Evolutionary conservation across 139 green algal species (phyloP), one percentile per base, ranked within the genome.

Genomic region (Marvania coccoides): DNA sequence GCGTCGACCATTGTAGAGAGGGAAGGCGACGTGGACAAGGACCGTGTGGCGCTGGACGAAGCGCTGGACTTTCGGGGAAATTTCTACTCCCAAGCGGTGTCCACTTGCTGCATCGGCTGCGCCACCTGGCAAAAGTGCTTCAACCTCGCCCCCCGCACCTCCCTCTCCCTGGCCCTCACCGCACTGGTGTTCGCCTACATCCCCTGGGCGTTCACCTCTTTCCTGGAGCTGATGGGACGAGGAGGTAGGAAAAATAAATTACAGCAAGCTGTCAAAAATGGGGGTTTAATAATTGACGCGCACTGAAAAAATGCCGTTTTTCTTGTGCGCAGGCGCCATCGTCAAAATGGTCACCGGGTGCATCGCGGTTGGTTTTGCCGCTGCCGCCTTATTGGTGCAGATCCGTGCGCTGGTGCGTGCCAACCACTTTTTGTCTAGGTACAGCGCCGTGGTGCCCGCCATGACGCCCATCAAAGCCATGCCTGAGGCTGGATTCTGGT

Each of bases 61-160:
- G 45, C 29, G 14, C 38, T 81, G n/a, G 63, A 79, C 51, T 79
- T 74, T 8, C 46, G 60, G 3, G 74, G 74, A 47, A 81, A 79
- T 56, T 36, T 58, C n/a, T 19, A 47, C 34, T 58, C 30, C 24
- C 3, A n/a, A 24, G 38, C 15, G 2, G 15, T 63, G 34, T 37
- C 71, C 61, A 34, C n/a, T 26, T 76, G 60, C 60, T 82, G 75
- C 59, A 36, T 69, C 2, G 75, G 75, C 42, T 82, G 75, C 38
- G 42, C 71, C 10, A 40, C 33, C 13, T 80, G 71, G 71, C 75
- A 82, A 46, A 47, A 53, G 14, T 63, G 36, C 60, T 80, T 80
- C 65, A 72, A 80, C 64, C 47, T 82, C 38, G 13, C 56, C n/a
- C 65, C 58, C n/a, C 59, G 75, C 45, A 53, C 69, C 23, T 39